These are phyloP conservation scores for Uromyces viciae-fabae DNA, from an alignment of 1,284 basidiomycete species.

Conservation along the genomic window DNA sequence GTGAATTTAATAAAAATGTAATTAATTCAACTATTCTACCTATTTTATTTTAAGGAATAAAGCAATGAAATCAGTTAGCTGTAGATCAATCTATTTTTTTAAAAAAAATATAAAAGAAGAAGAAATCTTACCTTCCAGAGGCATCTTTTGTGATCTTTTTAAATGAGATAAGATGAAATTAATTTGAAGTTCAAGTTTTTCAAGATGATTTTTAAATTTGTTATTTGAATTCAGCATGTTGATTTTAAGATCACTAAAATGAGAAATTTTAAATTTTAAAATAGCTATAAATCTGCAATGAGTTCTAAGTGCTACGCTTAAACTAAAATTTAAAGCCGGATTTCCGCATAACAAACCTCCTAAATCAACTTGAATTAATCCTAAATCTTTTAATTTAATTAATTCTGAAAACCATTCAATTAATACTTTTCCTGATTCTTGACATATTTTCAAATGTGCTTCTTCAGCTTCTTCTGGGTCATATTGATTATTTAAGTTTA, in stretches of 20 bases:
- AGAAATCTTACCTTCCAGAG: conserved; percentile 35
- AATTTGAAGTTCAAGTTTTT: no score
- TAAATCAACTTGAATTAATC: conserved; percentile 26
- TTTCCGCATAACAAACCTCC: conserved; percentile 24
- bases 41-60: not conserved
- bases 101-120: not conserved
- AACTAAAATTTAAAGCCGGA: conserved; percentile 28
- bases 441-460: conserved; percentile 4
- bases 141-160: conserved; percentile 20
- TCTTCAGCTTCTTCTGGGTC: not conserved
- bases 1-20: not conserved
- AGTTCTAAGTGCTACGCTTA: conserved; percentile 39
- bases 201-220: no score
- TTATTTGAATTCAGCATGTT: not conserved
- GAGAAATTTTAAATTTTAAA: not conserved
- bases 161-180: conserved; percentile 22
- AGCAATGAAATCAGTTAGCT: no score
- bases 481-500: not conserved
- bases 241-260: not conserved
- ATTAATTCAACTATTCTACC: not conserved
- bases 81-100: no score
- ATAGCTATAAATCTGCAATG: conserved; percentile 41
- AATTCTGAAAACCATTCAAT: conserved; percentile 32
- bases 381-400: not conserved
- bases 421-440: conserved; percentile 5